Conservation (phyloP, 805 yeast genomes). For the Sugiyamaella lignohabitans region DNA sequence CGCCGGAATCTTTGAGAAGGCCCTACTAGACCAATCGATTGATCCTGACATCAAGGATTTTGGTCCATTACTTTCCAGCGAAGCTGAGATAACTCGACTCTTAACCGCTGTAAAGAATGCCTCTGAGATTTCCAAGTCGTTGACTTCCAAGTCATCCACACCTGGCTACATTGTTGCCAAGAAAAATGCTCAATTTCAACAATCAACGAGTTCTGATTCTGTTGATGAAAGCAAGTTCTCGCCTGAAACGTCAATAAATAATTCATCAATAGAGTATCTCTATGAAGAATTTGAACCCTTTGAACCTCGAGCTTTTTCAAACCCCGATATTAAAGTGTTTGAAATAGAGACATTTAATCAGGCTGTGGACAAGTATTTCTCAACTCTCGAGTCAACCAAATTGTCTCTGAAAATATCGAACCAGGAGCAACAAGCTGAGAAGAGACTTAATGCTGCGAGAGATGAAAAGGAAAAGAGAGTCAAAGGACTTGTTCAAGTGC, state of each 20-base stretch:
- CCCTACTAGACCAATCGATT: slow-evolving; percentile 42
- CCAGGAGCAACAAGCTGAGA: slow-evolving; percentile 68
- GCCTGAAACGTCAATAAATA: slow-evolving; percentile 6
- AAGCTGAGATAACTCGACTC: slow-evolving; percentile 25
- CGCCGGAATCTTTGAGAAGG: slow-evolving; percentile 65
- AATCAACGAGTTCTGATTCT: slow-evolving; percentile 25
- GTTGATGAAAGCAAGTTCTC: slow-evolving; percentile 12
- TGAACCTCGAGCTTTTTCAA: slow-evolving; percentile 37
- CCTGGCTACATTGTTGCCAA: slow-evolving; percentile 61
- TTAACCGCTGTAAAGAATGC: slow-evolving; percentile 43
- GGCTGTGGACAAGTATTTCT: slow-evolving; percentile 77
- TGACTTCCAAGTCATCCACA: slow-evolving; percentile 33
- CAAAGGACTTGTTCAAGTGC: slow-evolving; percentile 55
- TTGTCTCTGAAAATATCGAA: slow-evolving; percentile 67
- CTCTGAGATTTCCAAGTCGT: slow-evolving; percentile 36
- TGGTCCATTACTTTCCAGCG: slow-evolving; percentile 15
- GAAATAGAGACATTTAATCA: slow-evolving; percentile 63
- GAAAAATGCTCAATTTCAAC: slow-evolving; percentile 45
- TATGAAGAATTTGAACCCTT: slow-evolving; percentile 71
- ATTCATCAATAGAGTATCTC: slow-evolving; percentile 36
- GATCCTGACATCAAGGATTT: slow-evolving; percentile 31
- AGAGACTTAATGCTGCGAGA: slow-evolving; percentile 67
- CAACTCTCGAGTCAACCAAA: slow-evolving; percentile 77
- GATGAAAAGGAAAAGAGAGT: slow-evolving; percentile 67
- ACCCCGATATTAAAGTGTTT: slow-evolving; percentile 33